These are phyloP conservation scores for Linnemannia zychae DNA, from an alignment of 192 early-diverging fungal species.

Conservation along the genomic window DNA sequence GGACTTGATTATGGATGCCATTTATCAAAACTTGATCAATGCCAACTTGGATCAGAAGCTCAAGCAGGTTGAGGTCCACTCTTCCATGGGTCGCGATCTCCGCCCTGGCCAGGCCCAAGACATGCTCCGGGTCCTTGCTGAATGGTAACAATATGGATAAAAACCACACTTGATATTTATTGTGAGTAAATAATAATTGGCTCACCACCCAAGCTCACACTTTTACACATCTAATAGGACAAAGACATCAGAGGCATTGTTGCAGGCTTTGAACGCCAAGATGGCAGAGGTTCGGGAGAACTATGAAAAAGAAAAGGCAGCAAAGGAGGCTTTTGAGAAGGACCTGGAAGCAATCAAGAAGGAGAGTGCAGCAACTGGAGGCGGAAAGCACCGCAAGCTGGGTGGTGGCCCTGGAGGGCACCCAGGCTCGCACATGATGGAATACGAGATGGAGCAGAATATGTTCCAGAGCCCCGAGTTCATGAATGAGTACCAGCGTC, in stretches of 20 bases:
- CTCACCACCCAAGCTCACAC: background rate
- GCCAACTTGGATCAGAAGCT: slow-evolving; percentile 89
- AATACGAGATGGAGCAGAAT: slow-evolving; percentile 51
- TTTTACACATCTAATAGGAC: slow-evolving; percentile 57
- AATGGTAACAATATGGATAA: slow-evolving; percentile 63
- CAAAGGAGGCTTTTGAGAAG: slow-evolving; percentile 61
- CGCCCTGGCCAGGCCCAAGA: slow-evolving; percentile 71
- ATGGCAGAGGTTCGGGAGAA: slow-evolving; percentile 64
- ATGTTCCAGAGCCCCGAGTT: slow-evolving; percentile 51
- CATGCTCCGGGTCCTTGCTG: slow-evolving; percentile 66
- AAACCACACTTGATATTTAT: background rate
- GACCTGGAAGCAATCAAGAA: slow-evolving; percentile 61
- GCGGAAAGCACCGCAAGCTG: slow-evolving; percentile 41
- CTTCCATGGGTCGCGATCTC: slow-evolving; percentile 88
- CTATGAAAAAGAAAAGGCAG: slow-evolving; percentile 53
- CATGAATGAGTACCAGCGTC: slow-evolving; percentile 31
- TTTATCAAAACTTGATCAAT: slow-evolving; percentile 82
- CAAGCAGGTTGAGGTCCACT: slow-evolving; percentile 80
- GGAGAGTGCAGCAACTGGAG: slow-evolving; percentile 35
- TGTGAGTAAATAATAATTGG: background rate
- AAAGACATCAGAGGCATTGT: slow-evolving; percentile 66
- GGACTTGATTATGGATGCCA: slow-evolving; percentile 89
- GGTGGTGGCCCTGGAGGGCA: background rate
- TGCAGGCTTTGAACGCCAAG: slow-evolving; percentile 66
- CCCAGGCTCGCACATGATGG: slow-evolving; percentile 37